These are phyloP conservation scores for Yamadazyma dendronema DNA, from an alignment of 1,139 yeast species.

Conservation along the genomic window DNA sequence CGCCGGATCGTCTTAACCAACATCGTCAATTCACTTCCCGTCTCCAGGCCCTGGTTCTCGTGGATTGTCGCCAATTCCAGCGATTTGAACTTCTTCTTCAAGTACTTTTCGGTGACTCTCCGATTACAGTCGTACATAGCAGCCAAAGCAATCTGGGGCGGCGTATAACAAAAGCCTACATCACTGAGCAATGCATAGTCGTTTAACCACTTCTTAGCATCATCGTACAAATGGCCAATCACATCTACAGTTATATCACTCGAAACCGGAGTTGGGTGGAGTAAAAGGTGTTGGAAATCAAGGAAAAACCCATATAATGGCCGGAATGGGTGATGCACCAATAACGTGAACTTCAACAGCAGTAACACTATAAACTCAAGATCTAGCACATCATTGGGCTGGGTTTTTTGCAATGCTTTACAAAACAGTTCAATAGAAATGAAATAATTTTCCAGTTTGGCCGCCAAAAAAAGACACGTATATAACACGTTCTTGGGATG, in stretches of 20 bases:
- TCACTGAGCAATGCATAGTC: constrained; percentile 70
- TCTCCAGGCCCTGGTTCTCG: constrained; percentile 9
- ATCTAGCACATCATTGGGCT: constrained; percentile 65
- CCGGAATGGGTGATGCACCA: constrained; percentile 84
- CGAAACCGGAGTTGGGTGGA: constrained; percentile 31
- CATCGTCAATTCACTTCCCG: constrained; percentile 20
- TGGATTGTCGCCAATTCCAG: constrained; percentile 12
- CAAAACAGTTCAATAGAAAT: constrained; percentile 84
- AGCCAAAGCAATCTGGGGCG: constrained; percentile 93
- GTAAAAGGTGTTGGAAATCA: constrained; percentile 71
- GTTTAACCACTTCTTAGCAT: constrained; percentile 62
- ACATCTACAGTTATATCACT: constrained; percentile 42
- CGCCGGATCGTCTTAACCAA: constrained; percentile 39
- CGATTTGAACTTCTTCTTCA: constrained; percentile 47
- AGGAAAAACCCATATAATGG: constrained; percentile 90
- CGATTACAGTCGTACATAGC: constrained; percentile 69
- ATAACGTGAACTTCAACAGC: constrained; percentile 71
- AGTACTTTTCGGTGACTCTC: constrained; percentile 62
- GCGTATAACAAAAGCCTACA: constrained; percentile 74
- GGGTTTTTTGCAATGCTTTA: constrained; percentile 62
- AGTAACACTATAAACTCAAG: constrained; percentile 77
- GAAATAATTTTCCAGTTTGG: constrained; percentile 88
- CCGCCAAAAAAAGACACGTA: constrained; percentile 87
- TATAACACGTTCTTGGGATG: constrained; percentile 82
- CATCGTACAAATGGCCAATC: constrained; percentile 60